Conservation (phyloP, 169 alveolate species). For the Plasmodium gonderi region DNA sequence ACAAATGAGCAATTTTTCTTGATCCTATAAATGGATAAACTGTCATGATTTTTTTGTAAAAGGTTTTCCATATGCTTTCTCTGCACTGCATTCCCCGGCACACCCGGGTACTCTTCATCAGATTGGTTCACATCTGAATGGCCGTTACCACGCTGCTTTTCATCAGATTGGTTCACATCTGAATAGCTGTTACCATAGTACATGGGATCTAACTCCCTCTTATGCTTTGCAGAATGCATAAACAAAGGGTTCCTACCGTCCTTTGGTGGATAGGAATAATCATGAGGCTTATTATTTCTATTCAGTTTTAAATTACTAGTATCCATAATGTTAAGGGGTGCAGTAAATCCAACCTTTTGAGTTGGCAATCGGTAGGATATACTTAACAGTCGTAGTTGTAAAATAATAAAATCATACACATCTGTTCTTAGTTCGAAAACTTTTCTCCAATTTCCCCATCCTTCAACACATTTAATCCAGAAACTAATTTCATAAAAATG, state of each 20-base stretch:
- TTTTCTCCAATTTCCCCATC: constrained; percentile 87
- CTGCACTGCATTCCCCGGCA: neutral
- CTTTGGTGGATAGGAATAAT: constrained; percentile 38
- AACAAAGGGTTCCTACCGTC: constrained; percentile 22
- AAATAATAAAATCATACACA: constrained; percentile 79
- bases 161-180: neutral
- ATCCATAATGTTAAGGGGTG: constrained; percentile 73
- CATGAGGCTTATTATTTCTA: constrained; percentile 32
- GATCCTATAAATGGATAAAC: neutral
- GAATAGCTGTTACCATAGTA: no score
- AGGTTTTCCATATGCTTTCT: no score
- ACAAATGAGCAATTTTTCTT: neutral
- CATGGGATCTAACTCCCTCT: constrained; percentile 61
- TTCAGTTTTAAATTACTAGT: neutral
- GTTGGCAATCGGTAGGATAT: constrained; percentile 80
- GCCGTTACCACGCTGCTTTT: neutral
- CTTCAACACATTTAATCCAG: constrained; percentile 86
- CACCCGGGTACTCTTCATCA: neutral
- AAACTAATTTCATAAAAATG: constrained; percentile 81
- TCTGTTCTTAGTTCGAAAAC: constrained; percentile 82
- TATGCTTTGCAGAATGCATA: constrained; percentile 23
- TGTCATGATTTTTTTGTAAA: no score
- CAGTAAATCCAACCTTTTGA: constrained; percentile 82
- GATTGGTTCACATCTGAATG: neutral
- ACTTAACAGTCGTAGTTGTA: constrained; percentile 77